phyloP scores from a whole-genome alignment of 2,329 filamentous ascomycete species.

The Byssochlamys sp. region DNA sequence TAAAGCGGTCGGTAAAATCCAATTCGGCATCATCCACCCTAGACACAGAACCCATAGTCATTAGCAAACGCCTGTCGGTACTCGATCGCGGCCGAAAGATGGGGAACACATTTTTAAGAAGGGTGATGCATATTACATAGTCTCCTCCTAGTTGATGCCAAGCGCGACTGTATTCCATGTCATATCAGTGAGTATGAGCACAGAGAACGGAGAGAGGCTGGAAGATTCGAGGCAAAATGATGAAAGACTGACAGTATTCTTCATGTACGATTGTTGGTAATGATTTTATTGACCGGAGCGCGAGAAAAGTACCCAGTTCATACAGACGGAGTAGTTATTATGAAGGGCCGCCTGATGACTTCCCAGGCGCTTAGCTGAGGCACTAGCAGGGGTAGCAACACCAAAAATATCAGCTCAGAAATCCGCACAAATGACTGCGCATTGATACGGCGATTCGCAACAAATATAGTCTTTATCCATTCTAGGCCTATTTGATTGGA shows the following conservation, averaged over 20 bases:
- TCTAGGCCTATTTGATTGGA: background rate
- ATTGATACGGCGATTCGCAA: background rate
- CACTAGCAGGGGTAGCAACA: background rate
- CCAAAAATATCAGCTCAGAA: background rate
- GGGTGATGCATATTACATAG: background rate
- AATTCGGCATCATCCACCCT: background rate
- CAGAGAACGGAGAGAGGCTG: too few species aligned
- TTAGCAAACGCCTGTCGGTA: too few species aligned
- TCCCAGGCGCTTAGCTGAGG: background rate
- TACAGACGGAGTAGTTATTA: background rate
- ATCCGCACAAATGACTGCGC: background rate
- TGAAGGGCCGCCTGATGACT: background rate
- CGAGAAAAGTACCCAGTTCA: background rate
- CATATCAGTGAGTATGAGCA: too few species aligned
- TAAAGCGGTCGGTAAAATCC: background rate
- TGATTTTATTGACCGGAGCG: background rate
- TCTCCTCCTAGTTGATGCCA: background rate
- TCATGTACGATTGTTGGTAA: background rate
- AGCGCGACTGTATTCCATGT: background rate
- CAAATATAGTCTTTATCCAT: background rate
- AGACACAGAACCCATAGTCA: background rate
- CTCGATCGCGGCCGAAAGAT: background rate
- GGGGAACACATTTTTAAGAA: background rate
- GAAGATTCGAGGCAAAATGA: background rate
- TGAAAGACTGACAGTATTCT: background rate